Evolutionary conservation across 2,329 filamentous ascomycete genomes (phyloP).

Genomic region (Seiridium cupressi): DNA sequence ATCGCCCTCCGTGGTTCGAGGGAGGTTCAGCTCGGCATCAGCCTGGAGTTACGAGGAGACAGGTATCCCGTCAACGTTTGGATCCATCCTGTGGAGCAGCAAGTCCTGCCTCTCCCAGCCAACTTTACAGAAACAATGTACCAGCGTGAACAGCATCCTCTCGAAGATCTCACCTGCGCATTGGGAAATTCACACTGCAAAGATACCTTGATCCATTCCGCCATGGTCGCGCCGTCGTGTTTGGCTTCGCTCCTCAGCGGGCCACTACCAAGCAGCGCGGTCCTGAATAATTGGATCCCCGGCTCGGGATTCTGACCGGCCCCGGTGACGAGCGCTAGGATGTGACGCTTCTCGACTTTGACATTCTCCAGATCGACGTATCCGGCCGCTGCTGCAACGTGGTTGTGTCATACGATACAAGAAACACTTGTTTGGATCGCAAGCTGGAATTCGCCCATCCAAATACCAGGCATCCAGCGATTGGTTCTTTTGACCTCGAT

Average conservation of each 20-base stretch:
- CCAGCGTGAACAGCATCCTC: background rate
- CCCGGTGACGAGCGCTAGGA: constrained; percentile 19
- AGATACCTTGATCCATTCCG: no score
- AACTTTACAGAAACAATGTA: background rate
- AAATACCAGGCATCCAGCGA: background rate
- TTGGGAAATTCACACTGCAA: no score
- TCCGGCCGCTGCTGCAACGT: constrained; percentile 25
- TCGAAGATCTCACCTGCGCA: no score
- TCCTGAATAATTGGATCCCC: background rate
- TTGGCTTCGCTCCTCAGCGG: background rate
- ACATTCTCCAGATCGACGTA: constrained; percentile 31
- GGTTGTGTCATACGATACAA: constrained; percentile 25
- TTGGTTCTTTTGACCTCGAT: no score
- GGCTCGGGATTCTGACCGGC: background rate
- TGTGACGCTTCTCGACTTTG: constrained; percentile 21
- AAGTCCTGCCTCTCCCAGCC: constrained; percentile 3
- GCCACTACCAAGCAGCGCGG: background rate
- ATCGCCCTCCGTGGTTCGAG: constrained; percentile 4
- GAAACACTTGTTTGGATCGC: background rate
- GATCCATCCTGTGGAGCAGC: background rate
- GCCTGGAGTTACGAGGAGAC: background rate
- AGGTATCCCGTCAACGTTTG: background rate
- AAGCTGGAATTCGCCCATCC: background rate
- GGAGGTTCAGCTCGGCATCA: background rate
- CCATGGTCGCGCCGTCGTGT: background rate